A percentile compares a stretch with the other conserved stretches of the same genome.
Evolutionary conservation across 2,329 filamentous ascomycete genomes (phyloP).

Genomic region (Acarospora socialis): DNA sequence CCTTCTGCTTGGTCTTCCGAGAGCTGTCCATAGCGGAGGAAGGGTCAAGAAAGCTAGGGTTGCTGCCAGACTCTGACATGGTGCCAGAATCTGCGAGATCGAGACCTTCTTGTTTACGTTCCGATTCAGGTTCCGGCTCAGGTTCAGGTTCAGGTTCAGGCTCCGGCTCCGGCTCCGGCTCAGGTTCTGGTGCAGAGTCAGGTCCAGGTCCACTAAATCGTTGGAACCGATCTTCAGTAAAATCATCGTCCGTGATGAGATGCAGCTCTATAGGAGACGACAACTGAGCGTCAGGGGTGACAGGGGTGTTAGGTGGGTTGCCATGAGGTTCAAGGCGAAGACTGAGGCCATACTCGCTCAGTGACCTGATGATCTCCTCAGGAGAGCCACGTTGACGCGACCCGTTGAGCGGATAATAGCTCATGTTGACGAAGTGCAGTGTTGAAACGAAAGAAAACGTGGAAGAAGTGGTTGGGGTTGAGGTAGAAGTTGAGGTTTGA

Average conservation of each 20-base stretch:
- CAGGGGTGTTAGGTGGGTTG: conserved; percentile 1
- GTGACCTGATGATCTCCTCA: too few species aligned
- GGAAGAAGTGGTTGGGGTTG: too few species aligned
- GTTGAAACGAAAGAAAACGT: too few species aligned
- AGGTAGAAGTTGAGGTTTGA: too few species aligned
- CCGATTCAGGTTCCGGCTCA: too few species aligned
- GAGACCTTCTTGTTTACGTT: neutral
- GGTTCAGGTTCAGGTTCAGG: too few species aligned
- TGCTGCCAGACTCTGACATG: conserved; percentile 16
- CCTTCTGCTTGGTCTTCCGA: conserved; percentile 33
- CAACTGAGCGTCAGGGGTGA: too few species aligned
- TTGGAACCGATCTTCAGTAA: neutral
- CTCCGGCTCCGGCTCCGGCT: too few species aligned
- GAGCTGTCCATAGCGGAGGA: conserved; percentile 25
- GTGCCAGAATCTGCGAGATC: conserved; percentile 12
- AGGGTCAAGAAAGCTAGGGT: conserved; percentile 26
- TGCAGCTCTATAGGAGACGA: conserved; percentile 1
- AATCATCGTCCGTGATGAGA: conserved; percentile 3
- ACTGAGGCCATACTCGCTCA: conserved; percentile 4
- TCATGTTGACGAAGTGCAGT: too few species aligned
- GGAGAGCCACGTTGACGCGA: too few species aligned
- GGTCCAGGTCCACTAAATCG: neutral
- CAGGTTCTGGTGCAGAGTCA: neutral
- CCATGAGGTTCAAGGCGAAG: conserved; percentile 2
- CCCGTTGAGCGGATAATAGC: too few species aligned